phyloP scores from a whole-genome alignment of 2,329 filamentous ascomycete genomes.

The Ilyonectria mors-panacis region DNA sequence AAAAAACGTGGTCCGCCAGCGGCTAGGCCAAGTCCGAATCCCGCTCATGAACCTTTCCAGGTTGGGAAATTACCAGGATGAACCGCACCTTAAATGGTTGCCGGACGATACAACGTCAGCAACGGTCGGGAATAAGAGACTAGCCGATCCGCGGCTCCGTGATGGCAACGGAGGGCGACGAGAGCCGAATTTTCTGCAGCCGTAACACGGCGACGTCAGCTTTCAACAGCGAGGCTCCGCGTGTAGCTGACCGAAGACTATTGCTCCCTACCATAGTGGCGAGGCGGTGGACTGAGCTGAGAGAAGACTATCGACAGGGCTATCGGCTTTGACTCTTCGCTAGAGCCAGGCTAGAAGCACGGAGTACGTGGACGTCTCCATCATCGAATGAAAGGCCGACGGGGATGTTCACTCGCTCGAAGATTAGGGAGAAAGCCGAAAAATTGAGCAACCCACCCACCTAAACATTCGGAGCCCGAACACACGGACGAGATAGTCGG shows the following conservation, averaged over 20 bases:
- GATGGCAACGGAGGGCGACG: conserved; percentile 1
- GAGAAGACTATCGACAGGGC: conserved; percentile 11
- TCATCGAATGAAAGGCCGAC: conserved; percentile 2
- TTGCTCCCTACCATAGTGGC: not conserved
- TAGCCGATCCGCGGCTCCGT: conserved; percentile 18
- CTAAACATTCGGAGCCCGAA: conserved; percentile 24
- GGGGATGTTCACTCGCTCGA: not conserved
- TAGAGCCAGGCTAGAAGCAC: not conserved
- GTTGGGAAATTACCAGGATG: conserved; percentile 12
- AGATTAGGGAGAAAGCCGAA: conserved; percentile 7
- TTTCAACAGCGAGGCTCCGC: not conserved
- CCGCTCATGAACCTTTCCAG: conserved; percentile 21
- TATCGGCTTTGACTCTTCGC: conserved; percentile 14
- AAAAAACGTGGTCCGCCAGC: conserved; percentile 26
- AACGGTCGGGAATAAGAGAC: conserved; percentile 23
- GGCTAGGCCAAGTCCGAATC: conserved; percentile 33
- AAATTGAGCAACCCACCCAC: not conserved
- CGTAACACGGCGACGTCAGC: not conserved
- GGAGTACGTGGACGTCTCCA: not conserved
- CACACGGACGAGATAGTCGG: conserved; percentile 19
- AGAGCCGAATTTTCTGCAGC: conserved; percentile 9
- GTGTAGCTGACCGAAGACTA: not conserved
- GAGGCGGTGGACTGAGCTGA: not conserved
- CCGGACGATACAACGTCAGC: conserved; percentile 8
- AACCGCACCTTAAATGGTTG: not conserved